Base-by-base conservation (phyloP, 176 grass and related monocot species). In the Eragrostis nindensis region DNA sequence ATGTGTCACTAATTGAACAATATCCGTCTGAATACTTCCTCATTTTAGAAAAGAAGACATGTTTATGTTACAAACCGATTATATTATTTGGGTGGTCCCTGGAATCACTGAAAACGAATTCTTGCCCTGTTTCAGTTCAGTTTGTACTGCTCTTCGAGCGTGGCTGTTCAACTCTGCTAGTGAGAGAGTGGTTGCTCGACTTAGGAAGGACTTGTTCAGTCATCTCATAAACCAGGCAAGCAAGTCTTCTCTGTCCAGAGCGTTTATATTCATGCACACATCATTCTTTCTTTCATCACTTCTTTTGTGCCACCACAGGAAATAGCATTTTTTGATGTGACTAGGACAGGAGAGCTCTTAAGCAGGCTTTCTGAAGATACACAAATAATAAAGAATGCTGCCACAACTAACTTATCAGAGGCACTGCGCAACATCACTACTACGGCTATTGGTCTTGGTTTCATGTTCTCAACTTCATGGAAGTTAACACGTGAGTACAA, bases 401-500 rank as follows among this genome's bases (percentile, higher is more conserved):
- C 96, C 48, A 99, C 96, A 73, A 99, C 96, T 39, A 99, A 93
- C 80, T 73, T 99, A 75, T 99, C 96, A n/a, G 90, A 99, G 77
- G 92, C 96, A 52, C 81, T 99, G 74, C 88, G 96, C 66, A 99
- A 88, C 83, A 62, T 91, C 67, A 89, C 92, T 60, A 99, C 92
- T 57, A 99, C 88, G 42, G 62, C 88, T 79, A 95, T 99, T 77
- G 96, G 96, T 74, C 92, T 99, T 76, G 84, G 81, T 54, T 99
- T 93, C 81, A 99, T 99, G 96, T 99, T 99, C 84, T 44, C 89
- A 80, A 99, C 96, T 84, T 99, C 96, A 75, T 95, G 92, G 96
- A 93, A 95, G 68, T 80, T 99, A 76, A 99, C 96, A 88, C 76
- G 92, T 99, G 87, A 93, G 96, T 83, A 71, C 10, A 17, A 74